Base-by-base conservation (phyloP, 345 rosid species). In the Euphorbia lathyris region DNA sequence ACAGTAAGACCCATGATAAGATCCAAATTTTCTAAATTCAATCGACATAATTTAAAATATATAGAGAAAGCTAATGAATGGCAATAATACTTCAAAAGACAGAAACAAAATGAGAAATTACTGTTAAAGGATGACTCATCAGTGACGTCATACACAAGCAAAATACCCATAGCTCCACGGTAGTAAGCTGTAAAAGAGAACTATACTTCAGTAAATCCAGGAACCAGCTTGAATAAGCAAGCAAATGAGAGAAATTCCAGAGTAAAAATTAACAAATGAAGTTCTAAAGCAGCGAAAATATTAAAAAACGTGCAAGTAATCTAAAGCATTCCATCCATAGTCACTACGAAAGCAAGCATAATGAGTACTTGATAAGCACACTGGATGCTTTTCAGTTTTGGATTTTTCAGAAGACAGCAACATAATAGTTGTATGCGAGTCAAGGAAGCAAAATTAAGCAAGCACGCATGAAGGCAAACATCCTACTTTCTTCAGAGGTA, bases 101-200 rank as follows among this genome's bases (percentile, higher is more conserved):
- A 63, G 27, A 42, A 32, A 4, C 30, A 19, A 45, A 58, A 53
- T 12, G 58, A 68, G 52, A 10, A 32, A 72, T 69, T 56, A 69
- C 78, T 69, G 40, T 64, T 75, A 48, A 75, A 75, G 20, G 78
- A 75, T 45, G 78, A 75, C 29, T 75, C 74, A 69, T 75, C 74
- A 38, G 74, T 69, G n/a, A 75, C 78, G 43, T 75, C 74, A 34
- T 75, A 64, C 34, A 75, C 78, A 0, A 69, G 76, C 66, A 75
- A 75, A 64, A 75, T 75, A 8, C 78, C 74, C 78, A 64, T 75
- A 43, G 74, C 70, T 64, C 78, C 78, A 45, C 70, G 66, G 53
- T 69, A 64, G n/a, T 69, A 69, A 32, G 70, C 78, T 69, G 78
- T 73, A 48, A 38, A 34, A 68, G 16, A 62, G 29, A 50, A 51